Base-by-base conservation (phyloP, 2,329 filamentous ascomycete genomes). In the Aureobasidium vineae region DNA sequence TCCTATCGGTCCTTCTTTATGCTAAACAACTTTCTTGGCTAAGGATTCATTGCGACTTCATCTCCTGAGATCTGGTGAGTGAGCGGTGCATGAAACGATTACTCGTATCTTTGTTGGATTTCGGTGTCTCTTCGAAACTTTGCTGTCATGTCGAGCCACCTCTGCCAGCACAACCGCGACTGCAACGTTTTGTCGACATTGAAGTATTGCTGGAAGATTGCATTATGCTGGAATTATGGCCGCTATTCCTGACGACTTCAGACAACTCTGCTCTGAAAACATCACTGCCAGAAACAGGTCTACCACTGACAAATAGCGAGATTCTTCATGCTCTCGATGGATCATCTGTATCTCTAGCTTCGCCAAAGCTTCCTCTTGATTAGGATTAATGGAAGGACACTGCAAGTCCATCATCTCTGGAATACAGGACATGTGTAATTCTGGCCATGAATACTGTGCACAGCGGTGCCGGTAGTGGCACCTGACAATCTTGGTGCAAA, bases 1-100 rank as follows among this genome's bases (percentile, higher is more conserved):
- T 33, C 54, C 54, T 59, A 59, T 59, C 54, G 54, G 54, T 45
- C 54, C 54, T 59, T 56, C 28, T 54, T 40, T 54, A n/a, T 28
- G n/a, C 36, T 7, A 16, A n/a, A 19, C 21, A 15, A 21, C 10
- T 28, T 40, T 15, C 53, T 56, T 56, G 53, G 53, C 53, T 43
- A 15, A 15, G 15, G 1, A 26, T n/a, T 15, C 19, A 19, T 26
- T 26, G 23, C 45, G 23, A 41, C 19, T n/a, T n/a, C 38, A 57
- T 57, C 38, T 57, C 53, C 38, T 57, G 38, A 38, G 36, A 28
- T 26, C 15, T 31, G 36, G 53, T 57, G 53, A 36, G 33, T 57
- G 36, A 52, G 23, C 13, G 21, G 10, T 57, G 36, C 19, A 33
- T 13, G 21, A 8, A 56, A 57, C 38, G 53, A 38, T 54, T 50